Base-by-base conservation (phyloP, 352 stramenopile species). In the Globisporangium heterothallicum region DNA sequence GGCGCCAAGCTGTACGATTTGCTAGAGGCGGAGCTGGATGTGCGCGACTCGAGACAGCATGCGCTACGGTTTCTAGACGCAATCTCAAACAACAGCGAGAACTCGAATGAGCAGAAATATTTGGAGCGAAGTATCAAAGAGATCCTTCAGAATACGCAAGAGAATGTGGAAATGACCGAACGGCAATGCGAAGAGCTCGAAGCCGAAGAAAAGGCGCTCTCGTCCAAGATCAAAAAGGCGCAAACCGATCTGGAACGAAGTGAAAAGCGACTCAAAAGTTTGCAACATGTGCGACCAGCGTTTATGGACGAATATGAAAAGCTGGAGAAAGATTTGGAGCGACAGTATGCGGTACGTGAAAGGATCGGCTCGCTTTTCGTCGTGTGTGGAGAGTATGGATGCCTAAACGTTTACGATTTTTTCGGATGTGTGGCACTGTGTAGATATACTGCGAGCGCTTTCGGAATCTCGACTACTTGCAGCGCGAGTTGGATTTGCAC, bases 301-400 rank as follows among this genome's bases (percentile, higher is more conserved):
- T 99, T 98, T 59, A 98, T 98, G 87, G 95, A 98, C 69, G 96
- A 99, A 68, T 98, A 98, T 53, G 95, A 99, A 55, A 96, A 97
- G 70, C 80, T 99, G 16, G 94, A 99, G 72, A 86, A 92, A 40
- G 96, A 99, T 51, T 79, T 99, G 34, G 84, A 97, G 70, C 80
- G 89, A 4, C 91, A 98, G 65, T 98, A 99, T 58, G 88, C 95
- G 25, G 76, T 92, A 27, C 24, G 69, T 67, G 21, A 14, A 14
- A 35, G n/a, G n/a, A 18, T 8, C 9, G 1, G 0, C 0, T 10
- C 12, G 6, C 16, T 46, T 34, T 35, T 36, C 3, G n/a, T 19
- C n/a, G 4, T 46, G 14, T 5, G 3, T 27, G n/a, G n/a, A 18
- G 8, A 10, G 32, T 38, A 18, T 38, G 32, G n/a, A 18, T 10